Evolutionary conservation across 805 yeast species (phyloP).

Genomic region (Cyberlindnera euphorbiae): DNA sequence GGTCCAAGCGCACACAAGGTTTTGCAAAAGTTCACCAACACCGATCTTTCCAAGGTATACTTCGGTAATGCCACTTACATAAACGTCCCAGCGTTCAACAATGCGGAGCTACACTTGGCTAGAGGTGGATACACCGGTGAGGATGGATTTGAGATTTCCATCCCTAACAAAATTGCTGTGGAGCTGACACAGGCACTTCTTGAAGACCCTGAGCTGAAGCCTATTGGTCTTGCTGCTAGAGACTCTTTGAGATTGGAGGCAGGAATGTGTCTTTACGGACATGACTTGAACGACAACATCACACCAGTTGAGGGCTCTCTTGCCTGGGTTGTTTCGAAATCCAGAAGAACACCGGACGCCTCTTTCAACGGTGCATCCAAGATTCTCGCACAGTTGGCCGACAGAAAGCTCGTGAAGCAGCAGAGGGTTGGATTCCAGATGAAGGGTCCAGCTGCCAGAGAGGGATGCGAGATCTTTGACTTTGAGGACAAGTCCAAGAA

Average conservation of each 20-base stretch:
- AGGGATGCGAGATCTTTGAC: conserved; percentile 58
- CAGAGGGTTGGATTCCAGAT: conserved; percentile 70
- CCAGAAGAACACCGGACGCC: conserved; percentile 47
- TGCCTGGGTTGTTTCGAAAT: conserved; percentile 84
- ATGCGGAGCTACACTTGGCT: conserved; percentile 62
- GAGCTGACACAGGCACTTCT: conserved; percentile 59
- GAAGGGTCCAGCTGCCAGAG: conserved; percentile 91
- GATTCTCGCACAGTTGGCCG: conserved; percentile 65
- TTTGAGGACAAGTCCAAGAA: conserved; percentile 49
- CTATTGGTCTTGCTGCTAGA: conserved; percentile 97
- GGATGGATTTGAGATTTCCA: conserved; percentile 92
- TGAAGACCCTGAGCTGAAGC: conserved; percentile 55
- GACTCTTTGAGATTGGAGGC: conserved; percentile 95
- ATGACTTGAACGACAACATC: conserved; percentile 72
- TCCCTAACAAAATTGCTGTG: conserved; percentile 54
- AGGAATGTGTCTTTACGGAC: conserved; percentile 96
- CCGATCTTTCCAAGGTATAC: conserved; percentile 53
- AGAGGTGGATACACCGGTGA: conserved; percentile 98
- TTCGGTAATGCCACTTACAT: conserved; percentile 59
- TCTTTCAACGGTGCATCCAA: conserved; percentile 73
- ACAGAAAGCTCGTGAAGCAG: conserved; percentile 50
- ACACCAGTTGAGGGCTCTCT: conserved; percentile 89
- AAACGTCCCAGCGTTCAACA: conserved; percentile 29
- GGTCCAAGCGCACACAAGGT: conserved; percentile 81
- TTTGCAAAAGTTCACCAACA: conserved; percentile 57